Base-by-base conservation (phyloP, 2,329 filamentous ascomycete genomes). In the Colletotrichum godetiae region DNA sequence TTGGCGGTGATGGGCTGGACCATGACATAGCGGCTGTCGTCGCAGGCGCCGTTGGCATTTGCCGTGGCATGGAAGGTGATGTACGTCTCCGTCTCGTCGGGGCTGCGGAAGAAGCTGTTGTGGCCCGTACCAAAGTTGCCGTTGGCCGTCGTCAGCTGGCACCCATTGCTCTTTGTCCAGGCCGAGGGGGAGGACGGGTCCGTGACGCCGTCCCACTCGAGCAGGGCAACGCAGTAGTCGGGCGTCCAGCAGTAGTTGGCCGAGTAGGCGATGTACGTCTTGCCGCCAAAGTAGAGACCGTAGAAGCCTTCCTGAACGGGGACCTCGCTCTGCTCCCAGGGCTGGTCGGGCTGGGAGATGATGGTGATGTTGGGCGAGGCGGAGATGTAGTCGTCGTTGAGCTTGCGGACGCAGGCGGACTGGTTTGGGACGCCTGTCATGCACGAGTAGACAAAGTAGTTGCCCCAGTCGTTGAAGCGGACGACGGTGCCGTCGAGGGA, bases 81-180 rank as follows among this genome's bases (percentile, higher is more conserved):
- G 85, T 85, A 91, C 3, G 84, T 87, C 78, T 90, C 84, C 0
- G 80, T 85, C 3, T 84, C 87, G 73, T 90, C 88, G 0, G 88
- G 88, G 74, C 87, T 90, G 33, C 79, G 81, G 80, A 91, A 90
- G 83, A 91, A 91, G 3, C 87, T 88, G 75, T 90, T 90, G 74
- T 90, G 88, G 0, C 88, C 88, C 0, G 88, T 87, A 15, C 88
- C 88, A 62, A 87, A 90, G 77, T 89, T 89, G 3, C 88, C 88
- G 72, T 90, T 90, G 2, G 85, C 88, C 57, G 83, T 86, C 24
- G 82, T 85, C 49, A 91, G 85, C 2, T 88, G 82, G 10, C 87
- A 88, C 0, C 87, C 87, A 19, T 79, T 77, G 3, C 81, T 84
- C 82, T 90, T 91, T 4, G 78, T 83, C 89, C 88, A 91, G 12